Conservation (phyloP, 2,329 filamentous ascomycete species). For the Diaporthe ilicicola region DNA sequence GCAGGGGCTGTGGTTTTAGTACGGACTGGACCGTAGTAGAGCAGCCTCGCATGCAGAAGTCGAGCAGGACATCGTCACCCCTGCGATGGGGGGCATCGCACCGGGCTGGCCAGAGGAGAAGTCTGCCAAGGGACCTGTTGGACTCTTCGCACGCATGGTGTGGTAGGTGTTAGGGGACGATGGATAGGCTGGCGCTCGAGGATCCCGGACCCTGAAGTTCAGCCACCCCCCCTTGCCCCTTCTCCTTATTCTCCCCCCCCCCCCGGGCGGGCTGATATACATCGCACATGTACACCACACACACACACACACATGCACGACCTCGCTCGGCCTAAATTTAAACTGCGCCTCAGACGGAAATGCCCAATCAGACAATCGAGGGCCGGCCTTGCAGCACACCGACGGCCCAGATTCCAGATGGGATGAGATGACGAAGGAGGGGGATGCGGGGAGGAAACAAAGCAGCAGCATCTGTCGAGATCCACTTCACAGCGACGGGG, state of each 20-base stretch:
- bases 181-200: neutral
- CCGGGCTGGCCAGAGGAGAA: neutral
- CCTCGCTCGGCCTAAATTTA: conserved; percentile 9
- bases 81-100: neutral
- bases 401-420: neutral
- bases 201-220: conserved; percentile 17
- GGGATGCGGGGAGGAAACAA: conserved; percentile 18
- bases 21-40: neutral
- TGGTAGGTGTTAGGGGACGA: neutral
- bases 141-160: neutral
- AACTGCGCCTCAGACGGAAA: conserved; percentile 13
- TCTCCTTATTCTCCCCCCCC: neutral
- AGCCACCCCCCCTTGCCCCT: too few relatives aligned
- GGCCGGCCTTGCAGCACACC: neutral
- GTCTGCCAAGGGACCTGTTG: conserved; percentile 3
- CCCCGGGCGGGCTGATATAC: neutral
- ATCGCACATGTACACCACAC: too few relatives aligned
- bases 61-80: conserved; percentile 19
- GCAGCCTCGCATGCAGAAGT: conserved; percentile 7
- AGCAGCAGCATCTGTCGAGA: neutral
- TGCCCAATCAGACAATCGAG: conserved; percentile 8
- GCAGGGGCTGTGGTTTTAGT: conserved; percentile 22
- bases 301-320: neutral
- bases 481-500: conserved; percentile 2
- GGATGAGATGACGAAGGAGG: conserved; percentile 3